Evolutionary conservation across 2,329 filamentous ascomycete genomes (phyloP), one percentile per base, ranked within the genome.

Genomic region (Orbilia javanica): DNA sequence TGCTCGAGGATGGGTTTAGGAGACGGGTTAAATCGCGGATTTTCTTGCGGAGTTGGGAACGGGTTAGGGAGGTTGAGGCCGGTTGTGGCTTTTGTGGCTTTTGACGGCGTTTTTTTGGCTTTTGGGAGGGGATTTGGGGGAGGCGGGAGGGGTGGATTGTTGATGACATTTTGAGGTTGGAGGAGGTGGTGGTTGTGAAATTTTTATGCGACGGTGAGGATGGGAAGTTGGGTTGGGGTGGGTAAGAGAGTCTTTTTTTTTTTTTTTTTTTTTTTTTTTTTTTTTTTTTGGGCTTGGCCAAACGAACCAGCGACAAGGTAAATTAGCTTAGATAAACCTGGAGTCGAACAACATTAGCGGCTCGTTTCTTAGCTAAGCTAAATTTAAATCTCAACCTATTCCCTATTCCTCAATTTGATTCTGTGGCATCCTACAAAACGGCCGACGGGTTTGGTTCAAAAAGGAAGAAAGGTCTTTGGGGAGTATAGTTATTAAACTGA

Each of bases 1-100:
- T 44, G 34, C 84, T 83, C 62, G 88, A 85, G 11, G 88, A 87
- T 77, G 88, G 87, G 55, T 88, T 86, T 36, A 95, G 86, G 8
- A 90, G 87, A 64, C 93, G 87, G 81, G 89, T 88, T 69, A 94
- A 89, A 65, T 90, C 90, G 67, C 93, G 88, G 74, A 90, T 89
- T 53, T 91, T 88, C 84, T 92, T 92, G 85, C 92, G 94, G 64
- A 92, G 86, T 82, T 79, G 75, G 39, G 68, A n/a, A 46, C 88
- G 88, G 82, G 89, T 89, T 57, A 89, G 20, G 79, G 81, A 79
- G 81, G 83, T 80, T 2, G 78, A 65, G 18, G 68, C 74, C 76
- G 42, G 80, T 79, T 48, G 79, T 29, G 39, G 78, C 55, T 44
- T 79, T 55, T 20, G 67, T 20, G 31, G 69, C 67, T 57, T 78